Evolutionary conservation across 2,329 filamentous ascomycete genomes (phyloP), one percentile per base, ranked within the genome.

Genomic region (Penicillium digitatum): DNA sequence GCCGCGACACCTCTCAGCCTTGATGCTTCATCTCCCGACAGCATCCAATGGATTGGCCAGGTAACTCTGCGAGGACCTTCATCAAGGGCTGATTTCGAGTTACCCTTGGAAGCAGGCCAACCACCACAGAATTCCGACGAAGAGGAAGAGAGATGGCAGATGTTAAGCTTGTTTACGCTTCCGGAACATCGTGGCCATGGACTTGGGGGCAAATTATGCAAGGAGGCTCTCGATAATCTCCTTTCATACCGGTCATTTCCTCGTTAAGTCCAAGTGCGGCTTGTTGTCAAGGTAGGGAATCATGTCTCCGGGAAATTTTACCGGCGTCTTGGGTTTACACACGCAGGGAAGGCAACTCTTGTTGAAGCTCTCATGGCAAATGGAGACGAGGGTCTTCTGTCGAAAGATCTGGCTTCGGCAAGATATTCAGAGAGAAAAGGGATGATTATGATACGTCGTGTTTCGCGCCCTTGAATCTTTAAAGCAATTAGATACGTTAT

Each of bases 141-240:
- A 9, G 61, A 59, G 16, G 68, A 71, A 52, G 65, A 59, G 55
- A 60, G 59, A 48, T 72, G 65, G 65, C 65, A 66, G 38, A 65
- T 67, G 63, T 48, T 67, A 2, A 68, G 66, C 31, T 45, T 73
- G 38, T 71, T 71, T 51, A 69, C 66, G 0, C 67, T 71, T 35
- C 63, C 65, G 5, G 63, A 63, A 4, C 59, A 72, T 54, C 68
- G 70, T 1, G 66, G 70, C 5, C 57, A 58, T 37, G 67, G 69
- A 22, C 56, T 73, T 1, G 71, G 68, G 0, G 54, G 51, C 26
- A 64, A 56, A 12, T 39, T 67, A 10, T 67, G 65, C 61, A 45
- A 65, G 56, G 49, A 69, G 61, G 55, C 59, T 55, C 56, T 53
- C 52, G 59, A 12, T 62, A 64, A 62, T 51, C 59, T 46, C 24